Conservation (phyloP, 176 grass and related monocot genomes). For the Aegilops longissima region DNA sequence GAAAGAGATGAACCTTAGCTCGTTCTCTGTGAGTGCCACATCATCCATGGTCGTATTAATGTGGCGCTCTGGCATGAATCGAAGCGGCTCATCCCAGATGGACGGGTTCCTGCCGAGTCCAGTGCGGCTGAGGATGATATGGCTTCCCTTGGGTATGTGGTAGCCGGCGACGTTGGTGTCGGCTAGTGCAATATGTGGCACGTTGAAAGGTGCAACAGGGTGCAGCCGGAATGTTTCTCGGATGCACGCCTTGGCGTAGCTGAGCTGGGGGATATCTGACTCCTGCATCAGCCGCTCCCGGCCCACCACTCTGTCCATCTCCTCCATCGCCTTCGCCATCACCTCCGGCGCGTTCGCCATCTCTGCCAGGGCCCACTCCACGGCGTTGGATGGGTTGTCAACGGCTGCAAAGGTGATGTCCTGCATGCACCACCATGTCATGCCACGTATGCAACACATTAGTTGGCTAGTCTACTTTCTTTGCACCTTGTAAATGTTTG, state of each 20-base stretch:
- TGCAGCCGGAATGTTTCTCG: no score
- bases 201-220: no score
- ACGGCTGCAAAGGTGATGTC: not conserved
- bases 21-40: not conserved
- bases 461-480: not conserved
- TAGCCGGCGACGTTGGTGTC: slow-evolving; percentile 26
- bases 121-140: not conserved
- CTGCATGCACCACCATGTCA: not conserved
- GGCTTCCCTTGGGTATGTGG: slow-evolving; percentile 12
- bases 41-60: not conserved
- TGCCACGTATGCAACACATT: no score
- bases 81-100: not conserved
- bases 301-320: slow-evolving; percentile 30
- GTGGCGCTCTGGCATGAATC: slow-evolving; percentile 16
- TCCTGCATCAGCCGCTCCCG: slow-evolving; percentile 16
- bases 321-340: not conserved
- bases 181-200: not conserved
- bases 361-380: no score
- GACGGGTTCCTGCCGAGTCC: slow-evolving; percentile 18
- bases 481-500: not conserved
- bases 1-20: no score
- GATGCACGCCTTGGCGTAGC: slow-evolving; percentile 14
- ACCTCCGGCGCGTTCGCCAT: no score
- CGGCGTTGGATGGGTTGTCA: slow-evolving; percentile 21
- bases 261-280: not conserved